A percentile compares a stretch with the other conserved stretches of the same genome.
These are phyloP conservation scores for Salix caprea DNA, from an alignment of 345 rosid species.

Conservation along the genomic window DNA sequence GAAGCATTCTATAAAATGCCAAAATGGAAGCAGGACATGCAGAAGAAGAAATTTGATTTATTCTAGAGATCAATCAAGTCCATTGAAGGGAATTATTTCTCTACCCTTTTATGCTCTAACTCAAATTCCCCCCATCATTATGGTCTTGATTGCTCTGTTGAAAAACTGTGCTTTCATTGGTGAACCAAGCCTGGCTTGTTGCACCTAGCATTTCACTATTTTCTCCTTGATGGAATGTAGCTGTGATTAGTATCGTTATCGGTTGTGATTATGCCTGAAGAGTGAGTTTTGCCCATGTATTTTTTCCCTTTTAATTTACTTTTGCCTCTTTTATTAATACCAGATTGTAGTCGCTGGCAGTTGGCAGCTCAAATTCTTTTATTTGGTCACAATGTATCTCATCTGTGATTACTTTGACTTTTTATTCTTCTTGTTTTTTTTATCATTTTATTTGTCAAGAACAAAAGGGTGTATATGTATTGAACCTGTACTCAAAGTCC, in stretches of 20 bases:
- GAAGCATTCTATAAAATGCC: conserved; percentile 79
- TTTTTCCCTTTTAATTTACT: neutral
- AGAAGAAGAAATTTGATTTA: conserved; percentile 75
- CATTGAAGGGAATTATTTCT: conserved; percentile 12
- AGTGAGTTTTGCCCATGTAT: conserved; percentile 24
- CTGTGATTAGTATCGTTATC: conserved; percentile 17
- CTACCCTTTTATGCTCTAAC: conserved; percentile 17
- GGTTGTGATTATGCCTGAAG: conserved; percentile 38
- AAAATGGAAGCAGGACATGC: conserved; percentile 95
- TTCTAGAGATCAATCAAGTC: conserved; percentile 36
- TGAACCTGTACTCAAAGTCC: conserved; percentile 11
- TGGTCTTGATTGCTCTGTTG: conserved; percentile 9
- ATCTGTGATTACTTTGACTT: conserved; percentile 21
- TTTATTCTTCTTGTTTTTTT: neutral
- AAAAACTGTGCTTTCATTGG: conserved; percentile 15
- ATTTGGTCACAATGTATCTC: conserved; percentile 25
- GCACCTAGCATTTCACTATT: conserved; percentile 18
- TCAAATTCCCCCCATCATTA: neutral
- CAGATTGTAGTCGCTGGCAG: conserved; percentile 32
- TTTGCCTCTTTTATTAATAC: conserved; percentile 25
- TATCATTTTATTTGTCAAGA: conserved; percentile 10
- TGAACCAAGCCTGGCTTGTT: conserved; percentile 16
- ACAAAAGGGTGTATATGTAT: conserved; percentile 26
- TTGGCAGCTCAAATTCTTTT: conserved; percentile 30
- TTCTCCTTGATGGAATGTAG: conserved; percentile 12